Evolutionary conservation across 164 flowering plant genomes (phyloP).

Genomic region (Vitis rupestris): DNA sequence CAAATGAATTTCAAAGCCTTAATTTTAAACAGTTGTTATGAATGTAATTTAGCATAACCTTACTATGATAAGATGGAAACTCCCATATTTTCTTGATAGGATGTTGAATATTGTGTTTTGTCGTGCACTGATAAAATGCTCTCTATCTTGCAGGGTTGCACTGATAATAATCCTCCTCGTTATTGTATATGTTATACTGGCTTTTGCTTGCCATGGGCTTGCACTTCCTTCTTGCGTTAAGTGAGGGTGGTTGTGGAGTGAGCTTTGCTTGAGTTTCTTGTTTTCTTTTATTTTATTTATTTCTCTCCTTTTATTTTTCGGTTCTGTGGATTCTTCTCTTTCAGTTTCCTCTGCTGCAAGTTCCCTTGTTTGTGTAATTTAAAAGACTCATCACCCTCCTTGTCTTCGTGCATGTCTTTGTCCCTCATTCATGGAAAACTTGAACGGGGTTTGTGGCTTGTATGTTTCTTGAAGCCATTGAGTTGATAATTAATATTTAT

Average conservation of each 20-base stretch:
- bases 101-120: background rate
- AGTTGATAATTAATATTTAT: background rate
- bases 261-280: conserved; percentile 3
- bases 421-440: background rate
- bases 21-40: background rate
- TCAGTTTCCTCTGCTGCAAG: background rate
- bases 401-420: background rate
- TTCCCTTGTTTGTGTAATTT: conserved; percentile 6
- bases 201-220: conserved; percentile 56
- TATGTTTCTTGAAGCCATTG: background rate
- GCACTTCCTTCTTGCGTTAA: conserved; percentile 47
- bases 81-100: background rate
- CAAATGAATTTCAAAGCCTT: no score
- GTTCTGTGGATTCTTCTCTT: background rate
- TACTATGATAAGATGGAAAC: background rate
- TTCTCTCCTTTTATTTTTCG: background rate
- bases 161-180: conserved; percentile 43
- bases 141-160: conserved; percentile 39
- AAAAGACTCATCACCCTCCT: background rate
- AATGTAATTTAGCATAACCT: background rate
- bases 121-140: conserved; percentile 4
- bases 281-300: background rate
- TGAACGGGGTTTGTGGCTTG: background rate
- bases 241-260: conserved; percentile 14
- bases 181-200: conserved; percentile 40